These are phyloP conservation scores for Aquilaria agallochum DNA, from an alignment of 441 rosid species.

Conservation along the genomic window DNA sequence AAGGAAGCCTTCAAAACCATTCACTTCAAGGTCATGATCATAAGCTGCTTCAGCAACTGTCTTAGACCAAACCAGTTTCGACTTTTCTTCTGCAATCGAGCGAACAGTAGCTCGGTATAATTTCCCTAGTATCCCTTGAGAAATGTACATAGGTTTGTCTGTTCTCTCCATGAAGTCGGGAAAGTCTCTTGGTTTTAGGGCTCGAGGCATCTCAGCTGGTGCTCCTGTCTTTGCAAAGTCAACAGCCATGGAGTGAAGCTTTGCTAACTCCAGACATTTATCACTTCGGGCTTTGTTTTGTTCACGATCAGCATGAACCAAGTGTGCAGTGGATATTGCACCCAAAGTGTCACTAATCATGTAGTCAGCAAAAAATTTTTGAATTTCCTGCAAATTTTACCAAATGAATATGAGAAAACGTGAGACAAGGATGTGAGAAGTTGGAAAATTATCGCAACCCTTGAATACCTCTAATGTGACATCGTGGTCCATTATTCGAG, in stretches of 20 bases:
- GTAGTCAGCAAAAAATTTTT: slow-evolving; percentile 77
- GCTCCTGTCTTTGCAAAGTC: slow-evolving; percentile 96
- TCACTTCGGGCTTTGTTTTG: slow-evolving; percentile 66
- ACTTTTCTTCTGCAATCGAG: slow-evolving; percentile 19
- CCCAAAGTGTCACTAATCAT: slow-evolving; percentile 95
- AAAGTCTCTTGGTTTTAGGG: slow-evolving; percentile 72
- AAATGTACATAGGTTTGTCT: slow-evolving; percentile 56
- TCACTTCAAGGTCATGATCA: slow-evolving; percentile 62
- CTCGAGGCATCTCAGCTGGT: slow-evolving; percentile 85
- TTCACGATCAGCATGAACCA: slow-evolving; percentile 80
- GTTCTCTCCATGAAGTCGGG: slow-evolving; percentile 90
- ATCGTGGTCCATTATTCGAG: slow-evolving; percentile 80
- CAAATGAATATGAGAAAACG: background rate
- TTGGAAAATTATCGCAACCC: background rate
- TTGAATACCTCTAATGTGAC: slow-evolving; percentile 71
- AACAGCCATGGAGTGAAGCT: slow-evolving; percentile 90
- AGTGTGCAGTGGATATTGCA: slow-evolving; percentile 88
- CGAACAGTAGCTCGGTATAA: slow-evolving; percentile 57
- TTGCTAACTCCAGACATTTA: slow-evolving; percentile 73
- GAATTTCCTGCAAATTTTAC: slow-evolving; percentile 67
- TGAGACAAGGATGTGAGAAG: background rate
- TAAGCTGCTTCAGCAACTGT: slow-evolving; percentile 35
- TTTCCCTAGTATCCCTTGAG: slow-evolving; percentile 66
- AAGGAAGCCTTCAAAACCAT: slow-evolving; percentile 52
- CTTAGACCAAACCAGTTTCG: slow-evolving; percentile 36